Percentiles rank a stretch among this genome's conserved stretches.
Conservation (phyloP, 192 early-diverging fungal genomes). For the Coemansia sp. region DNA sequence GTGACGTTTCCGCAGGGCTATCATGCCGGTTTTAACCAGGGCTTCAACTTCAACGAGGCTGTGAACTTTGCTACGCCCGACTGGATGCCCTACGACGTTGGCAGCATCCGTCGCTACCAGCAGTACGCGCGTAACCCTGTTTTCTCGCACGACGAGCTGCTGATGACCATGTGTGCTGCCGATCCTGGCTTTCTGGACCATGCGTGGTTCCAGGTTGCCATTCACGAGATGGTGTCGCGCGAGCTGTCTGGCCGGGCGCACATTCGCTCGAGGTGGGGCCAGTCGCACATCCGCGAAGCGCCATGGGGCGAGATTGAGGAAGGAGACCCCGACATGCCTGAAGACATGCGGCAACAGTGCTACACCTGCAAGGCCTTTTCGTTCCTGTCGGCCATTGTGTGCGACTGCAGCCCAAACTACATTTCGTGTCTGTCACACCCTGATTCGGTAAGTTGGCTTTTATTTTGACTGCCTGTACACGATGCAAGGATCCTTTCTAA, state of each 20-base stretch:
- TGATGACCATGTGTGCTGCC: constrained; percentile 62
- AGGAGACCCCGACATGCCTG: constrained; percentile 50
- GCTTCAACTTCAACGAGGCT: constrained; percentile 95
- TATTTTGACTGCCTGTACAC: background rate
- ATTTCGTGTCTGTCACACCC: constrained; percentile 68
- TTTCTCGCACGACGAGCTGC: constrained; percentile 93
- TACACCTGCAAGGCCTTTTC: constrained; percentile 68
- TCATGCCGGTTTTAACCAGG: constrained; percentile 97
- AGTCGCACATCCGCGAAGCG: constrained; percentile 17
- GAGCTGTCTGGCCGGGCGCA: constrained; percentile 58
- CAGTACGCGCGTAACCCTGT: constrained; percentile 78
- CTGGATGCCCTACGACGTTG: constrained; percentile 81
- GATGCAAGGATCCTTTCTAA: too few species aligned
- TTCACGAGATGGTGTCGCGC: constrained; percentile 56
- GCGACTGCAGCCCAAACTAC: constrained; percentile 60
- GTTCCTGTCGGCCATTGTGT: constrained; percentile 68
- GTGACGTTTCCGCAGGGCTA: constrained; percentile 94
- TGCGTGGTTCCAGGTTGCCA: constrained; percentile 49
- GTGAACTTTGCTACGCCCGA: constrained; percentile 95
- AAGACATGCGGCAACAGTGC: constrained; percentile 72
- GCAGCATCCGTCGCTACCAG: constrained; percentile 82
- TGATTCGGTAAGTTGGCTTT: constrained; percentile 34
- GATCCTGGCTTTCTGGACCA: constrained; percentile 12
- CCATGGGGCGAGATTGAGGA: constrained; percentile 43
- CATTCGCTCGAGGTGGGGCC: constrained; percentile 28